Evolutionary conservation across 139 green algal species (phyloP).

Genomic region (Picochlorum costavermella): DNA sequence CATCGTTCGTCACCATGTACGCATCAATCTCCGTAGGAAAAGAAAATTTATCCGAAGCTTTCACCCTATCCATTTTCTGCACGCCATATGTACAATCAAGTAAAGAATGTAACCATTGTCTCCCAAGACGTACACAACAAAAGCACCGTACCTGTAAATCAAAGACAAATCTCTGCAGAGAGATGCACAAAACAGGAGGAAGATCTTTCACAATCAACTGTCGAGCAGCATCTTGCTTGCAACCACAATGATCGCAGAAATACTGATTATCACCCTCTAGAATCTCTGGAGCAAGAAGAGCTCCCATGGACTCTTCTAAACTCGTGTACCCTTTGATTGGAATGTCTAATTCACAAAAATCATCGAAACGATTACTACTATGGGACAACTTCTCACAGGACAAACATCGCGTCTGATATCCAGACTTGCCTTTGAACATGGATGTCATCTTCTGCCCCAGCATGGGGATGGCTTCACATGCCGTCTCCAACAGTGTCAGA

Average conservation of each 20-base stretch:
- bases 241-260: constrained; percentile 61
- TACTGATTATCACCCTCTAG: constrained; percentile 81
- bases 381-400: constrained; percentile 39
- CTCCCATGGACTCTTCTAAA: constrained; percentile 29
- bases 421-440: constrained; percentile 64
- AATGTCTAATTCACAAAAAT: constrained; percentile 83
- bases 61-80: constrained; percentile 66
- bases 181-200: constrained; percentile 74
- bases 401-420: constrained; percentile 67
- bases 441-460: neutral
- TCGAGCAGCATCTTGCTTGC: constrained; percentile 61
- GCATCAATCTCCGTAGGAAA: constrained; percentile 59
- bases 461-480: constrained; percentile 20
- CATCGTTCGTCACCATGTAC: neutral
- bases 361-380: constrained; percentile 26
- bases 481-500: constrained; percentile 64
- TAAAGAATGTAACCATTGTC: neutral
- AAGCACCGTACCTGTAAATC: constrained; percentile 33
- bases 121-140: neutral
- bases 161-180: constrained; percentile 88
- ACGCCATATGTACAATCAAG: neutral
- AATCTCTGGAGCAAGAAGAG: constrained; percentile 50
- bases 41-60: constrained; percentile 66
- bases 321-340: constrained; percentile 51
- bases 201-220: constrained; percentile 51